These are phyloP conservation scores for Geotrichum candidum DNA, from an alignment of 1,139 yeast genomes.

Conservation along the genomic window DNA sequence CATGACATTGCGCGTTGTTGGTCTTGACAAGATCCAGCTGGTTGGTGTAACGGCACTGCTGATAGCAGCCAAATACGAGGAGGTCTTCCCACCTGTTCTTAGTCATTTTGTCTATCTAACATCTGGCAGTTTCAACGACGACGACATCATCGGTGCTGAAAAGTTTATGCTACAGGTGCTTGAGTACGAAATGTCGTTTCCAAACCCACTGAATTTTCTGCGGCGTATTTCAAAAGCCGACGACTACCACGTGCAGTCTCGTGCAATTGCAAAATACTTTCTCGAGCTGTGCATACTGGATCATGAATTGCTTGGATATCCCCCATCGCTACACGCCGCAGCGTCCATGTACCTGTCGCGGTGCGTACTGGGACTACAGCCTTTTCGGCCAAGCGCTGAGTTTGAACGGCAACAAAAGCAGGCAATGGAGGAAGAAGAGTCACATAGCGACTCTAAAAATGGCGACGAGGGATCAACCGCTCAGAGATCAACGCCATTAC, in stretches of 20 bases:
- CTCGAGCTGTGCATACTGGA: slow-evolving; percentile 79
- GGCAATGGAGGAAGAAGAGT: not conserved
- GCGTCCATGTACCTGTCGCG: slow-evolving; percentile 88
- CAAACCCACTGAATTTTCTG: slow-evolving; percentile 90
- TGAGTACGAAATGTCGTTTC: slow-evolving; percentile 76
- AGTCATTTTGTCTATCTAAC: slow-evolving; percentile 84
- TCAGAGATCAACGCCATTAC: not conserved
- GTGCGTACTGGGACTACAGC: slow-evolving; percentile 59
- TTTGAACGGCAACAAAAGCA: not conserved
- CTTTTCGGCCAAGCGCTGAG: not conserved
- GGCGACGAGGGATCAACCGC: not conserved
- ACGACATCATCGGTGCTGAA: slow-evolving; percentile 83
- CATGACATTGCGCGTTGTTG: slow-evolving; percentile 72
- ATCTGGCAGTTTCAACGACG: slow-evolving; percentile 77
- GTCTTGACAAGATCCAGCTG: slow-evolving; percentile 77
- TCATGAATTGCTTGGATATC: slow-evolving; percentile 67
- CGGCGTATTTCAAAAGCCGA: slow-evolving; percentile 93
- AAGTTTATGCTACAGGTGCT: slow-evolving; percentile 70
- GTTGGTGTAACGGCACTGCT: slow-evolving; percentile 87
- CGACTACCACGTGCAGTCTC: slow-evolving; percentile 84
- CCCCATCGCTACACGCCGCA: slow-evolving; percentile 66
- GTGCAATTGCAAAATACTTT: slow-evolving; percentile 86
- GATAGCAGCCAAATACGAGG: slow-evolving; percentile 94
- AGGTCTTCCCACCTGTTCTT: slow-evolving; percentile 85
- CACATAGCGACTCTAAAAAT: not conserved